Evolutionary conservation across 495 filamentous ascomycete genomes (phyloP).

Genomic region (Penicillium longicatenatum): DNA sequence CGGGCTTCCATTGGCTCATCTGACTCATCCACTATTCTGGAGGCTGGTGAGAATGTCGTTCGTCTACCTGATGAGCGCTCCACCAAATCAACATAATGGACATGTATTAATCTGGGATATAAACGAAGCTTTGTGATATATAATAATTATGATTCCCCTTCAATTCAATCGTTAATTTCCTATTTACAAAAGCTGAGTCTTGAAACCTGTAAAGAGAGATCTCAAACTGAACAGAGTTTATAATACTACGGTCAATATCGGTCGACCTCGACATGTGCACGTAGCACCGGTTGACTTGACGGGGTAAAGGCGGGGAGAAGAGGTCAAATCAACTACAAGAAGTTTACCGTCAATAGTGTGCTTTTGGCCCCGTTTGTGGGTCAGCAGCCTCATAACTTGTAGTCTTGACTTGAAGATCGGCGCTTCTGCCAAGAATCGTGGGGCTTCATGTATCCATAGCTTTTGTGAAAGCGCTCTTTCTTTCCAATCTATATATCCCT

Average conservation of each 20-base stretch:
- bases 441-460: too few species aligned
- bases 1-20: conserved; percentile 21
- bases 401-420: not conserved
- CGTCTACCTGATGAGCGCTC: not conserved
- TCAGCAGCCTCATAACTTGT: not conserved
- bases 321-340: too few species aligned
- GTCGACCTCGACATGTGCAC: too few species aligned
- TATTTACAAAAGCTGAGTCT: not conserved
- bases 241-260: too few species aligned
- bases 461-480: too few species aligned
- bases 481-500: not conserved
- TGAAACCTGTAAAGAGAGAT: not conserved
- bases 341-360: not conserved
- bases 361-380: not conserved
- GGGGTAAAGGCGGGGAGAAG: not conserved
- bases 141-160: not conserved
- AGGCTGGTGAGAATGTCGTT: conserved; percentile 1
- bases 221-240: not conserved
- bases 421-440: not conserved
- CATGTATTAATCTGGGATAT: not conserved
- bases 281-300: too few species aligned
- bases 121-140: not conserved
- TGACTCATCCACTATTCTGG: conserved; percentile 1
- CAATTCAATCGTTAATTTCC: not conserved
- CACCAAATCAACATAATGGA: conserved; percentile 1